Percentiles rank a stretch among this genome's conserved stretches.
Conservation (phyloP, 2,329 filamentous ascomycete genomes). For the Colletotrichum euphorbiae region DNA sequence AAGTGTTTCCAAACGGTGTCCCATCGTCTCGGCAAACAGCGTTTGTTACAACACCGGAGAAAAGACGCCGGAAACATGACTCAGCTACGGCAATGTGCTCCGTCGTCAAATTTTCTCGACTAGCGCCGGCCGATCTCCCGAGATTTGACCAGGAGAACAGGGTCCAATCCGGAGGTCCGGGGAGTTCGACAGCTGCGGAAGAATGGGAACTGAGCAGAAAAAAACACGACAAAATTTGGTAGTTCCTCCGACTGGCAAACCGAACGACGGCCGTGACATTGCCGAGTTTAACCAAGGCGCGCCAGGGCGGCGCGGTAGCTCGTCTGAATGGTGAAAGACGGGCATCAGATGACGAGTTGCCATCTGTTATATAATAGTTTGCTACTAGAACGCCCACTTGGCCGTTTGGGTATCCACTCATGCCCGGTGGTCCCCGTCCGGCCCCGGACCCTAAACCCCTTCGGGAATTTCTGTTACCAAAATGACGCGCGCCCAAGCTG, state of each 20-base stretch:
- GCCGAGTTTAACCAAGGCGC: not conserved
- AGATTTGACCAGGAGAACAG: not conserved
- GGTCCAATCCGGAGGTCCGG: conserved; percentile 2
- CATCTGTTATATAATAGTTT: conserved; percentile 38
- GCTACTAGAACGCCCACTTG: not conserved
- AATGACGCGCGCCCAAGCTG: conserved; percentile 40
- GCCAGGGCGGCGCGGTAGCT: conserved; percentile 15
- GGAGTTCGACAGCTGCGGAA: not conserved
- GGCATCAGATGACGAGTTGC: conserved; percentile 22
- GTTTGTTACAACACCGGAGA: not conserved
- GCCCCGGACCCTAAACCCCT: conserved; percentile 36
- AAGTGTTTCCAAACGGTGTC: not conserved
- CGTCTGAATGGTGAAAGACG: conserved; percentile 17
- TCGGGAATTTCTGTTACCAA: conserved; percentile 46
- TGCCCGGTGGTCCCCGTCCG: conserved; percentile 27
- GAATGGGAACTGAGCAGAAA: not conserved
- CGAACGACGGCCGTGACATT: conserved; percentile 9
- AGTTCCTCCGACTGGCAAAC: not conserved
- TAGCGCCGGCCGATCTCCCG: not conserved
- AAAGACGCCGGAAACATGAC: not conserved
- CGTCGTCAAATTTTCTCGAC: not conserved
- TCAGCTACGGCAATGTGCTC: not conserved
- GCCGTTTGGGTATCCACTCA: conserved; percentile 24
- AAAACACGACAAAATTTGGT: not conserved
- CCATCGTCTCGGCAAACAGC: not conserved